Evolutionary conservation across 148 eudicot genomes (phyloP).

Genomic region (Rhododendron ovatum): DNA sequence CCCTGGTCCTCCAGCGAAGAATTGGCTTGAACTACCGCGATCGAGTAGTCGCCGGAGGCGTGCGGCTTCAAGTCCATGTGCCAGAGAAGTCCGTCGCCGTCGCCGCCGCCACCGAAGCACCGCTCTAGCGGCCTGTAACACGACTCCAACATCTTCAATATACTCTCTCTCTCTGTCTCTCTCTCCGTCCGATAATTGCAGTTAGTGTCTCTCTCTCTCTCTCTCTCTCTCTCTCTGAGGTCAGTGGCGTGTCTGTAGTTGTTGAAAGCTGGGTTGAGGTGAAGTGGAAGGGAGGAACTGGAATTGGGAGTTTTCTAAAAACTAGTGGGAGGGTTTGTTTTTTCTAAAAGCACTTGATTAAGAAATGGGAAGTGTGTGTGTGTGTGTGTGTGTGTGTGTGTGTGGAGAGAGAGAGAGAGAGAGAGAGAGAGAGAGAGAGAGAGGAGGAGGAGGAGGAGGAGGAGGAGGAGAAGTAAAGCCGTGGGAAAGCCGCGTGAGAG

Average conservation of each 20-base stretch:
- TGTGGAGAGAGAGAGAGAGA: neutral
- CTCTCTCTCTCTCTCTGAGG: neutral
- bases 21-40: slow-evolving; percentile 74
- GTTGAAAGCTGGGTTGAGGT: neutral
- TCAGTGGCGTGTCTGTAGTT: neutral
- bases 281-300: neutral
- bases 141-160: slow-evolving; percentile 23
- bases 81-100: slow-evolving; percentile 42
- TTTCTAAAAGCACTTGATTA: neutral
- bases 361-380: neutral
- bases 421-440: neutral
- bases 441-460: neutral
- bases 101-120: slow-evolving; percentile 26
- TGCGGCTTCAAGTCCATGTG: slow-evolving; percentile 65
- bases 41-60: slow-evolving; percentile 62
- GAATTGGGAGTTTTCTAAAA: neutral
- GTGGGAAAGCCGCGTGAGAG: neutral
- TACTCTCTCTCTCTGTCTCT: neutral
- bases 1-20: slow-evolving; percentile 60
- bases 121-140: slow-evolving; percentile 25
- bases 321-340: neutral
- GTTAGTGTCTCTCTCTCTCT: neutral
- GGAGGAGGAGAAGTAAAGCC: neutral
- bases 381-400: too few species aligned
- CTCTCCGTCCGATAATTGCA: neutral